Evolutionary conservation across 495 filamentous ascomycete species (phyloP).

Genomic region (Tuber indicum): DNA sequence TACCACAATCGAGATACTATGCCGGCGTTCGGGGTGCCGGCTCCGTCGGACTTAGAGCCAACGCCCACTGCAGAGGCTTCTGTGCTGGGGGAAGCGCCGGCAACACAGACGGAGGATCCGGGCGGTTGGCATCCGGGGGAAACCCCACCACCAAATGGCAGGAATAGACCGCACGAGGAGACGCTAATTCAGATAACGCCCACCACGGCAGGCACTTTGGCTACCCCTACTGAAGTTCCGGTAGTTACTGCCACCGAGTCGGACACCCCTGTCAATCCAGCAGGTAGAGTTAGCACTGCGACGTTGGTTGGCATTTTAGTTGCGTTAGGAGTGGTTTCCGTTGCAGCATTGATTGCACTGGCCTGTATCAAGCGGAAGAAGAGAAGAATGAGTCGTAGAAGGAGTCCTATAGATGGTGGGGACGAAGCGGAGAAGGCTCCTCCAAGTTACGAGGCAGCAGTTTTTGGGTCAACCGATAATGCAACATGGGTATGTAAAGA

Average conservation of each 20-base stretch:
- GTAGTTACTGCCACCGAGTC: neutral
- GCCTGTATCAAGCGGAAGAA: neutral
- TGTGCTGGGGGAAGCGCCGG: neutral
- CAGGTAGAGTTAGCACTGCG: neutral
- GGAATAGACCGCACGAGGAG: neutral
- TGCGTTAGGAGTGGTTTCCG: neutral
- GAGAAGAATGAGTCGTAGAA: neutral
- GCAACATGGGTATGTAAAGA: neutral
- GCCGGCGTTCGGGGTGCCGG: neutral
- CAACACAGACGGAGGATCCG: neutral
- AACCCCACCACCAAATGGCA: neutral
- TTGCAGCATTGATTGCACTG: neutral
- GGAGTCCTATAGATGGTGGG: neutral
- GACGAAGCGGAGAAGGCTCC: neutral
- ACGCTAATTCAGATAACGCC: neutral
- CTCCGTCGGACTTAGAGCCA: too few relatives aligned
- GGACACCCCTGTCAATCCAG: neutral
- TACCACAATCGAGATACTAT: neutral
- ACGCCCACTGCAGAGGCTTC: neutral
- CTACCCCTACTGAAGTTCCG: neutral
- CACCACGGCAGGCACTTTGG: neutral
- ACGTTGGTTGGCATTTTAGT: neutral
- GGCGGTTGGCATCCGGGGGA: neutral
- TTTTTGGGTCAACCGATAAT: neutral
- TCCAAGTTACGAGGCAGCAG: neutral